Percentiles rank a stretch among this genome's conserved stretches.
These are phyloP conservation scores for Heterobasidion occidentale DNA, from an alignment of 1,284 basidiomycete genomes.

Conservation along the genomic window DNA sequence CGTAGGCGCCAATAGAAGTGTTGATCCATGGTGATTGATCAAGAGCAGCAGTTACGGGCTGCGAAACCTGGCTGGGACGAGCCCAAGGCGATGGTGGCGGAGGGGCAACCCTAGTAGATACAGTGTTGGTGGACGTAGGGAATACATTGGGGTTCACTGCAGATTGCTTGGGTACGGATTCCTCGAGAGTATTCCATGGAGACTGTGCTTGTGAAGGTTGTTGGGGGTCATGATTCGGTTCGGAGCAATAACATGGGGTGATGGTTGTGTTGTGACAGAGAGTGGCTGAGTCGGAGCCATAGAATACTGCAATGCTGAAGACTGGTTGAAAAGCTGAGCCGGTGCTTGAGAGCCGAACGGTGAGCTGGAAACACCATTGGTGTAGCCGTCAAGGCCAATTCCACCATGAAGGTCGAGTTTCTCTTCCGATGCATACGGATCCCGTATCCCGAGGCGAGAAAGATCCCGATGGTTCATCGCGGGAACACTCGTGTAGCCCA, in stretches of 20 bases:
- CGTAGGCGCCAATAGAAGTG: conserved; percentile 33
- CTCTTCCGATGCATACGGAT: conserved; percentile 6
- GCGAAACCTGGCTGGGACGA: conserved; percentile 6
- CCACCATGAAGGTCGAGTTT: conserved; percentile 5
- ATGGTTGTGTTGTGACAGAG: conserved; percentile 2
- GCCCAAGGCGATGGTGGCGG: conserved; percentile 6
- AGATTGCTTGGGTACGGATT: conserved; percentile 10
- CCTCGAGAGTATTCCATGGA: conserved; percentile 8
- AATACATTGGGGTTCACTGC: conserved; percentile 6
- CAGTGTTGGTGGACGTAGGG: conserved; percentile 13
- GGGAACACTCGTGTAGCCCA: background rate
- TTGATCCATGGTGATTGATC: conserved; percentile 49
- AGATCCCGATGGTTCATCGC: background rate
- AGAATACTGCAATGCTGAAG: conserved; percentile 20
- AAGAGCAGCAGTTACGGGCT: conserved; percentile 13
- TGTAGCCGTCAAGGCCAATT: conserved; percentile 8
- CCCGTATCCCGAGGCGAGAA: background rate
- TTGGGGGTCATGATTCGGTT: too few species aligned
- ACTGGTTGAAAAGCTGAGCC: conserved; percentile 20
- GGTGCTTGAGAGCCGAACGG: conserved; percentile 15
- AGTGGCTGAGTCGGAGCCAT: conserved; percentile 6
- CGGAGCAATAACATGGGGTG: conserved; percentile 10
- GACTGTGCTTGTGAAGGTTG: background rate
- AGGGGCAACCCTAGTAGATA: conserved; percentile 6
- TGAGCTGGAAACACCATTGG: conserved; percentile 10